Evolutionary conservation across 176 grass and related monocot species (phyloP), one percentile per base, ranked within the genome.

Genomic region (Cenchrus americanus): DNA sequence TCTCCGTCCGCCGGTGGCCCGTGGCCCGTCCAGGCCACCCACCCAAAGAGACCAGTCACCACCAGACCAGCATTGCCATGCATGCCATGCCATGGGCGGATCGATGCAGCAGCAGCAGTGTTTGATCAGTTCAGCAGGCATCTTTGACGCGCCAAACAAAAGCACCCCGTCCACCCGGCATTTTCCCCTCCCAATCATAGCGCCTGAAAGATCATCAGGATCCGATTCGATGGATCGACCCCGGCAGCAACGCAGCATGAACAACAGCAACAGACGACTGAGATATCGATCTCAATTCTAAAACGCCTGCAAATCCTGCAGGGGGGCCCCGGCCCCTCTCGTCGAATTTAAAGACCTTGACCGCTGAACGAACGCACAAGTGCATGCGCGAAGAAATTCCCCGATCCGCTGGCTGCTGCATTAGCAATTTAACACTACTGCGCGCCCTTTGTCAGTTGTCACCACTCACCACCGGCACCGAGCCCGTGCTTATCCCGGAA

Each of bases 81-180:
- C n/a, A n/a, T n/a, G n/a, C n/a, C n/a, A n/a, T 17, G 21, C 55
- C 55, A 57, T 21, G 53, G 6, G 2, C 7, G 18, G 53, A 3
- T 44, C 27, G 34, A 3, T 37, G 34, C 34, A 37, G 34, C 34
- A 34, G n/a, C n/a, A 30, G 27, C 27, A 30, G 27, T 30, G 27
- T 30, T 30, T 30, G 27, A 30, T 30, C 27, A 30, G 1, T 21
- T 19, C 18, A 46, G 40, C 66, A 69, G 53, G 52, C 75, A 77
- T 86, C 84, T 86, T 86, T 64, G 46, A 54, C 67, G 44, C 51
- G 34, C 34, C 34, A 37, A 37, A 4, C 30, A 52, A 52, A 73
- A 73, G 67, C 57, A 61, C 26, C 62, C 26, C 62, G 27, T 63
- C 60, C 10, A 27, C 3, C 14, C 7, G 32, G 21, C 6, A 60